Evolutionary conservation across 2,329 filamentous ascomycete species (phyloP), one percentile per base, ranked within the genome.

Genomic region (Colletotrichum sojae): DNA sequence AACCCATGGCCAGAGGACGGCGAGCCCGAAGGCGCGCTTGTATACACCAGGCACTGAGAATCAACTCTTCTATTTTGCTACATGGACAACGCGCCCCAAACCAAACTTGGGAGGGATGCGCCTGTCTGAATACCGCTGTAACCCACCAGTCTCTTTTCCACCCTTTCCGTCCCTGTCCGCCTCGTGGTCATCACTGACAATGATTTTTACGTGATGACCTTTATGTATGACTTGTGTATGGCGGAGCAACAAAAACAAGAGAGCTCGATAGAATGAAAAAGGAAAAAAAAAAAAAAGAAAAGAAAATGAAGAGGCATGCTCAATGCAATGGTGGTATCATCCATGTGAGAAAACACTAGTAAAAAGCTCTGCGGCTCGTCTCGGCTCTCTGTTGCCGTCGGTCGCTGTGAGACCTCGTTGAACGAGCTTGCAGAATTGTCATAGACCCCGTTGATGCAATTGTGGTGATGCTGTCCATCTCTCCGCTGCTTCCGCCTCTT

Each of bases 301-400:
- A 61, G 52, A 71, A 75, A 74, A 73, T 71, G 71, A 71, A 77
- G 76, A 65, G 74, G 75, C 77, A 76, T 78, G 78, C 76, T 78
- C 66, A 74, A 78, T 79, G 80, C 77, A 77, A 79, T 77, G 78
- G 77, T 82, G 80, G 80, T 82, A 81, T 82, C 80, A 80, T 82
- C 79, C 79, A 78, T 80, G 75, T 78, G 70, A 71, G 58, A 71
- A 71, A 69, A 43, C 66, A 69, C 66, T 69, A 69, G 55, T 69
- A 66, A 69, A 66, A 69, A 69, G 62, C 66, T 69, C 66, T 69
- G 61, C 59, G 55, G 62, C 66, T 69, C 66, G 55, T 66, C 49
- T 69, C 66, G 62, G 66, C 66, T 69, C 55, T 66, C 62, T 69
- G 66, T 69, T 66, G 66, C 62, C 62, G 59, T 31, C 40, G 62